phyloP scores from a whole-genome alignment of 2,329 filamentous ascomycete genomes.

The Aspergillus melleus region DNA sequence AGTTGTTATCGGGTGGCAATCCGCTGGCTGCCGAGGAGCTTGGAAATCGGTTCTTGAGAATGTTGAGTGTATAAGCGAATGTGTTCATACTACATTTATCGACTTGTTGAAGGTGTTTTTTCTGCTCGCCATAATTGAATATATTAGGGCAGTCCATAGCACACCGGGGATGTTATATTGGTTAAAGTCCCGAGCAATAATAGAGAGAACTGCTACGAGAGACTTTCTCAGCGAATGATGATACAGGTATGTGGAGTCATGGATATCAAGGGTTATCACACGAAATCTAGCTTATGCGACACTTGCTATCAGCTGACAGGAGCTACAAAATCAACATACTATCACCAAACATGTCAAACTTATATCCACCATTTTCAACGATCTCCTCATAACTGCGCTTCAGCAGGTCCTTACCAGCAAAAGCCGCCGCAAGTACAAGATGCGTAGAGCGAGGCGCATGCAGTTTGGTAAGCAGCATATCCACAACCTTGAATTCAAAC shows the following conservation, averaged over 20 bases:
- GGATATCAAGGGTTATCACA: too few relatives aligned
- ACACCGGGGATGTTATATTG: too few relatives aligned
- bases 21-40: conserved; percentile 33
- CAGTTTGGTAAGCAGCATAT: background rate
- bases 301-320: too few relatives aligned
- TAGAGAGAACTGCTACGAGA: too few relatives aligned
- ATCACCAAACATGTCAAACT: conserved; percentile 3
- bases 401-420: background rate
- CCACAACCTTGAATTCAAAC: background rate
- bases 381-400: background rate
- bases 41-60: conserved; percentile 34
- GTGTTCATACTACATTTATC: too few relatives aligned
- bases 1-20: conserved; percentile 38
- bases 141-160: too few relatives aligned
- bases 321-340: background rate
- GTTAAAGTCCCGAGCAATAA: too few relatives aligned
- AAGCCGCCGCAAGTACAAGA: background rate
- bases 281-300: too few relatives aligned
- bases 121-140: too few relatives aligned
- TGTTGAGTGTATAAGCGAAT: conserved; percentile 27
- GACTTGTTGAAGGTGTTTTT: too few relatives aligned
- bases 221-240: too few relatives aligned
- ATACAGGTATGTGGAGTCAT: too few relatives aligned
- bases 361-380: background rate
- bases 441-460: background rate